Evolutionary conservation across 257 asterid species (phyloP).

Genomic region (Ehretia macrophylla): DNA sequence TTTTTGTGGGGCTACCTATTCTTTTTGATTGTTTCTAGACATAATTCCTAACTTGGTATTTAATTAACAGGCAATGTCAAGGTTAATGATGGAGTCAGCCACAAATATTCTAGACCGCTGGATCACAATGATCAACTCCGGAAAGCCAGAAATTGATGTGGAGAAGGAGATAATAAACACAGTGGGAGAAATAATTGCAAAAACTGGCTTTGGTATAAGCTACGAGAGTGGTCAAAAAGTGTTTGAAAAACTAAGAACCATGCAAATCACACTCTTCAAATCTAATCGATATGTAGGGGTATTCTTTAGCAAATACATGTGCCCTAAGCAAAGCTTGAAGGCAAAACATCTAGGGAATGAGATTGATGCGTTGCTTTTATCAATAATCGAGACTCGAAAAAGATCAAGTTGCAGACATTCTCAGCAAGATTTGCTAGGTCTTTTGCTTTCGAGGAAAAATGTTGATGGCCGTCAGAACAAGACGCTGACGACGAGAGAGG

Average conservation of each 20-base stretch:
- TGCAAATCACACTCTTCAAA: constrained; percentile 75
- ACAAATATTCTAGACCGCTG: constrained; percentile 64
- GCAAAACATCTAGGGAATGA: constrained; percentile 64
- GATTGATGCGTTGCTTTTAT: constrained; percentile 47
- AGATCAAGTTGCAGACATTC: not conserved
- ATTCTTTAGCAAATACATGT: constrained; percentile 56
- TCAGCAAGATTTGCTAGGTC: constrained; percentile 54
- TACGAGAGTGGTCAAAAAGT: constrained; percentile 47
- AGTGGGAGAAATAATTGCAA: constrained; percentile 83
- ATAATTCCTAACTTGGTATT: not conserved
- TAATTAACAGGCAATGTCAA: constrained; percentile 57
- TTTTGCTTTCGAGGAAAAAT: constrained; percentile 40
- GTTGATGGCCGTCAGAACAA: constrained; percentile 29
- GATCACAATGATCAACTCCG: constrained; percentile 39
- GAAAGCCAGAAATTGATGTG: constrained; percentile 54
- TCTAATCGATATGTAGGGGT: constrained; percentile 78
- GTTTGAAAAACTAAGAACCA: constrained; percentile 51
- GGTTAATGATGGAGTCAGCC: constrained; percentile 67
- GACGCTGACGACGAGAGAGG: constrained; percentile 45
- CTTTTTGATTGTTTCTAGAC: too few species aligned
- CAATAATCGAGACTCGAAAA: constrained; percentile 41
- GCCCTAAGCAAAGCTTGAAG: constrained; percentile 39
- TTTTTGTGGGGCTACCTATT: too few species aligned
- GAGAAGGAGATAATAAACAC: constrained; percentile 63
- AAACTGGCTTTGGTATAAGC: constrained; percentile 67